Base-by-base conservation (phyloP, 345 rosid genomes). In the Zanthoxylum bungeanum region DNA sequence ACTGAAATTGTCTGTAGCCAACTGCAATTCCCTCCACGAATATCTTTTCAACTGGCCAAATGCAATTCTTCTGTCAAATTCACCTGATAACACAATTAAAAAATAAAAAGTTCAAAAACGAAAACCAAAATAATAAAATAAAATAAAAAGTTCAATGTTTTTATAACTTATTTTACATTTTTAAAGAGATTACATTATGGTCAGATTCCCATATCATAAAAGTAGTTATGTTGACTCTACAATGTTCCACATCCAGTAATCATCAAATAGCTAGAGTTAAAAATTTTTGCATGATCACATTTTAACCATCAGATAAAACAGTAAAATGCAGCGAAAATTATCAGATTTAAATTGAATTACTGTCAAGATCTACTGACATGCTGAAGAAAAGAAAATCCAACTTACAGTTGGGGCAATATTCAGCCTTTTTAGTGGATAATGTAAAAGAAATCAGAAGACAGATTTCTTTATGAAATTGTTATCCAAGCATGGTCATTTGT, bases 11-110 rank as follows among this genome's bases (percentile, higher is more conserved):
- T 89, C 97, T 9, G 98, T 94, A 40, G 98, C 97, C 68, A 92
- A 33, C 70, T 94, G 97, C 57, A 94, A 86, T 79, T 94, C 98
- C 75, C 97, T 85, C 96, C 96, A 94, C 33, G 97, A 76, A 82
- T 88, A 94, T 82, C 95, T 84, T 84, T 85, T 94, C 73, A 94
- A 70, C 75, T 92, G 97, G 64, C 98, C 98, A 80, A 94, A 94
- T 28, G 97, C 89, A 73, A 94, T 90, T 85, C 97, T 86, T 76
- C 91, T 80, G 84, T 94, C 98, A 37, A 88, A 95, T 85, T 94
- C 97, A 80, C 97, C 98, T 93, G 77, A 75, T 36, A 67, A 79
- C 21, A 75, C 44, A 69, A 76, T 56, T 28, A 36, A 66, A 71
- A 56, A 3, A 7, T 30, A 25, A n/a, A n/a, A n/a, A n/a, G n/a